phyloP scores from a whole-genome alignment of 768 basidiomycete genomes.

The Nidularia pulvinata region DNA sequence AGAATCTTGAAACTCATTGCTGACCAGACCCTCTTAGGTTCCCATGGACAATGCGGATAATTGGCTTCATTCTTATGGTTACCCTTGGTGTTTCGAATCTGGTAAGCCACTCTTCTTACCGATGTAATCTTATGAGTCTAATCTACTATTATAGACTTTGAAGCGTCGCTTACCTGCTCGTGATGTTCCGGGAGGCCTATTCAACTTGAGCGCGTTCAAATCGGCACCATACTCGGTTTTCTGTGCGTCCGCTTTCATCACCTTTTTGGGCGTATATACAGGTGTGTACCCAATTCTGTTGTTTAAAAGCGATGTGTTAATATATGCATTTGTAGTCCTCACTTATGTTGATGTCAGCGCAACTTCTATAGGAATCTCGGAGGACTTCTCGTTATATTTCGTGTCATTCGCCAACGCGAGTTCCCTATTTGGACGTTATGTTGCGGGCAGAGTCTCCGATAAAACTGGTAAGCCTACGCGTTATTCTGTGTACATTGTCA shows the following conservation, averaged over 20 bases:
- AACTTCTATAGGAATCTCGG: slow-evolving; percentile 40
- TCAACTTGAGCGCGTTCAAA: slow-evolving; percentile 54
- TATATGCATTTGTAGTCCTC: slow-evolving; percentile 45
- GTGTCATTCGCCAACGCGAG: slow-evolving; percentile 68
- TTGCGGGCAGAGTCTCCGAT: slow-evolving; percentile 55
- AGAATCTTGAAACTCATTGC: not conserved
- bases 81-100: slow-evolving; percentile 56
- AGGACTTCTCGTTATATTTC: slow-evolving; percentile 60
- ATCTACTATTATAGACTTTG: slow-evolving; percentile 22
- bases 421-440: slow-evolving; percentile 60
- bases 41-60: slow-evolving; percentile 72
- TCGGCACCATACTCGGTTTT: slow-evolving; percentile 55
- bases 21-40: slow-evolving; percentile 42
- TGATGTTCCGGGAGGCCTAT: slow-evolving; percentile 52
- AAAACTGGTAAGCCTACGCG: slow-evolving; percentile 37
- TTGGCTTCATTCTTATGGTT: slow-evolving; percentile 61
- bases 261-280: slow-evolving; percentile 73
- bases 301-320: not conserved
- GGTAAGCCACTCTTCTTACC: slow-evolving; percentile 14
- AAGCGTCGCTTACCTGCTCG: slow-evolving; percentile 55
- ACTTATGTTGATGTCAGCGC: slow-evolving; percentile 70
- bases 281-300: slow-evolving; percentile 23
- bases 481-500: not conserved
- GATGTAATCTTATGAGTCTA: not conserved
- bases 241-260: slow-evolving; percentile 51